Base-by-base conservation (phyloP, 495 filamentous ascomycete species). In the Physcia stellaris region DNA sequence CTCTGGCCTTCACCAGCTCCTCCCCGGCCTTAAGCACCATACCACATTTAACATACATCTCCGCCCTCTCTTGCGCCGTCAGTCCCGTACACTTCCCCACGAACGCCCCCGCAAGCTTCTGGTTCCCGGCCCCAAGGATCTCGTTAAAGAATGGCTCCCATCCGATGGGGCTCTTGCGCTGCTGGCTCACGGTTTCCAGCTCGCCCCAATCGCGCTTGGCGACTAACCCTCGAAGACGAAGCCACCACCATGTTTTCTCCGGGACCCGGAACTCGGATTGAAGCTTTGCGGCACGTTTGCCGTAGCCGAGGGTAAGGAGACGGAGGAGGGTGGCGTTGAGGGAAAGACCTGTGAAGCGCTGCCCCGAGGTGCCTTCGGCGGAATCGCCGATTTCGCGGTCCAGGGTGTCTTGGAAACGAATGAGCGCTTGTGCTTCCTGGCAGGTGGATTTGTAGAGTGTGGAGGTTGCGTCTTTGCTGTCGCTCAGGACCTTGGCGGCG, bases 121-220 rank as follows among this genome's bases (percentile, higher is more conserved):
- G 79, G 54, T 98, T 96, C 35, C 92, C 88, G 4, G 90, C 92
- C 27, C 77, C 77, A 4, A 96, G 59, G 33, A 82, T 72, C 49
- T 87, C 83, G 56, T 87, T 90, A 67, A 80, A 95, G 60, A 92
- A 98, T 6, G 92, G 84, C 77, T 90, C 86, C 92, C 92, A 98
- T 29, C 87, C 90, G 53, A 98, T 95, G n/a, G 90, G 82, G 32
- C 78, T 83, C 51, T 28, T 24, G 34, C 68, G 63, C 32, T 59
- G 66, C 51, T 71, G 74, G 32, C 70, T 74, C 45, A 83, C 70
- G 44, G 94, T 86, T 58, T 96, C 87, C 40, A 98, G 63, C 53
- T 94, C 92, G 27, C 70, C 73, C 86, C 86, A 96, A 53, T 94
- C 80, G 27, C 90, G 74, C 54, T 80, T 83, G 11, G 80, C 79